phyloP scores from a whole-genome alignment of 2,329 filamentous ascomycete species.

The Colletotrichum musicola region DNA sequence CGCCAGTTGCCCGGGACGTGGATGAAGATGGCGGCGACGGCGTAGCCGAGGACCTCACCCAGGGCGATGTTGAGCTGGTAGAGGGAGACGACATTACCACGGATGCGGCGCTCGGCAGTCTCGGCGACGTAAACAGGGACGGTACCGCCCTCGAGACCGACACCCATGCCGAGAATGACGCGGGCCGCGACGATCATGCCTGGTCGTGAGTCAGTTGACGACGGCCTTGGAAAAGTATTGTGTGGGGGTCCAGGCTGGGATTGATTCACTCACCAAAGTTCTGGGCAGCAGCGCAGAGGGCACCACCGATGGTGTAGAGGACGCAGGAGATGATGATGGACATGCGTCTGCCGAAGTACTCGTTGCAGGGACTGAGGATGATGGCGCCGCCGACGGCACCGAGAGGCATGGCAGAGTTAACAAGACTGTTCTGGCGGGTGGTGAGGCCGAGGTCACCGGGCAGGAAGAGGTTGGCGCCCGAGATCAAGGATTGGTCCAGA shows the following conservation, averaged over 20 bases:
- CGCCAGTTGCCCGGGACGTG: slow-evolving; percentile 78
- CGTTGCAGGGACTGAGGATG: slow-evolving; percentile 75
- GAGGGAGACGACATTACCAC: slow-evolving; percentile 79
- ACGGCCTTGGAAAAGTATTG: slow-evolving; percentile 34
- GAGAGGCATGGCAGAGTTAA: slow-evolving; percentile 78
- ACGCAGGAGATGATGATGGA: slow-evolving; percentile 78
- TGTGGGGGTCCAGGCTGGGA: too few relatives aligned
- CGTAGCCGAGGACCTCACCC: slow-evolving; percentile 80
- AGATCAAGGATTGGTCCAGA: slow-evolving; percentile 80
- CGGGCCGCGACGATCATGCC: slow-evolving; percentile 76
- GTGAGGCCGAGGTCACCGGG: slow-evolving; percentile 69
- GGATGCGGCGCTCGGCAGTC: slow-evolving; percentile 74
- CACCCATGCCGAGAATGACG: slow-evolving; percentile 77
- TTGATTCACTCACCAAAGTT: slow-evolving; percentile 64
- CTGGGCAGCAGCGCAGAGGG: slow-evolving; percentile 75
- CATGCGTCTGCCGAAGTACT: slow-evolving; percentile 74
- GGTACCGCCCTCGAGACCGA: slow-evolving; percentile 80
- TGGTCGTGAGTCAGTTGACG: slow-evolving; percentile 40
- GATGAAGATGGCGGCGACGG: slow-evolving; percentile 79
- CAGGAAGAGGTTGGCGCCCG: slow-evolving; percentile 76
- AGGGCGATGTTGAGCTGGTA: slow-evolving; percentile 84
- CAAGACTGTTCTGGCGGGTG: slow-evolving; percentile 70
- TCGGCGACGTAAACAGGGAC: slow-evolving; percentile 82
- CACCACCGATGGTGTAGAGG: slow-evolving; percentile 78
- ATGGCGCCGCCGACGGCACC: slow-evolving; percentile 79